phyloP scores from a whole-genome alignment of 1,284 basidiomycete genomes.

The Sparassis latifolia region DNA sequence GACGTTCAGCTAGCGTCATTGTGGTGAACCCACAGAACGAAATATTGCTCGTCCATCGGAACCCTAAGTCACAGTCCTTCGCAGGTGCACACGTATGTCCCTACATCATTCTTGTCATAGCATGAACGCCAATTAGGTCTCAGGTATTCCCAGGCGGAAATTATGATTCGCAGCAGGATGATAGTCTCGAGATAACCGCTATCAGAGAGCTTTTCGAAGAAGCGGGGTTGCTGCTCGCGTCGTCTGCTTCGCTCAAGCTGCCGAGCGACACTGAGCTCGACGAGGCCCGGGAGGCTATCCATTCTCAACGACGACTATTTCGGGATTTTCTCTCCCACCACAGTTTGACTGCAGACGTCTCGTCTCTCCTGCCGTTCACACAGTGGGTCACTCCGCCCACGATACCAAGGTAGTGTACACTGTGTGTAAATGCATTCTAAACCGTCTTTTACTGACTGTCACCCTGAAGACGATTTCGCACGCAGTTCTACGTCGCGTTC shows the following conservation, averaged over 20 bases:
- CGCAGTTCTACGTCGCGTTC: slow-evolving; percentile 61
- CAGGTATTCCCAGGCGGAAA: slow-evolving; percentile 75
- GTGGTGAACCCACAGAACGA: slow-evolving; percentile 60
- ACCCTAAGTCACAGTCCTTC: slow-evolving; percentile 54
- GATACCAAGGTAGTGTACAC: slow-evolving; percentile 36
- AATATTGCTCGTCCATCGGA: slow-evolving; percentile 61
- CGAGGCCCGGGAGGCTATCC: slow-evolving; percentile 48
- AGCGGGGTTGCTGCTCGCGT: slow-evolving; percentile 59
- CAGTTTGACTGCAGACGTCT: slow-evolving; percentile 35
- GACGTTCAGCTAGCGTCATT: slow-evolving; percentile 60
- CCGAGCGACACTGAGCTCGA: slow-evolving; percentile 38
- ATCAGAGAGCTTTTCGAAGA: slow-evolving; percentile 73
- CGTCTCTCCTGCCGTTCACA: slow-evolving; percentile 55
- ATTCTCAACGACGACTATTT: slow-evolving; percentile 45
- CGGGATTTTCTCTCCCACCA: slow-evolving; percentile 44
- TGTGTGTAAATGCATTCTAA: no score
- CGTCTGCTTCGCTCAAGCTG: slow-evolving; percentile 20
- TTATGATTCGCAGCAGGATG: slow-evolving; percentile 52
- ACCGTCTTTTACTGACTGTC: neutral
- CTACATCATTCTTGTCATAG: neutral
- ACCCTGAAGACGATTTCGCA: slow-evolving; percentile 51
- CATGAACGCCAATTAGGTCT: neutral
- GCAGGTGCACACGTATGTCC: slow-evolving; percentile 57
- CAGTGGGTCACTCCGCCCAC: slow-evolving; percentile 61
- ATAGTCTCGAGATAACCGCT: slow-evolving; percentile 50